Conservation (phyloP, 139 green algal genomes). For the Tetraselmis chui region DNA sequence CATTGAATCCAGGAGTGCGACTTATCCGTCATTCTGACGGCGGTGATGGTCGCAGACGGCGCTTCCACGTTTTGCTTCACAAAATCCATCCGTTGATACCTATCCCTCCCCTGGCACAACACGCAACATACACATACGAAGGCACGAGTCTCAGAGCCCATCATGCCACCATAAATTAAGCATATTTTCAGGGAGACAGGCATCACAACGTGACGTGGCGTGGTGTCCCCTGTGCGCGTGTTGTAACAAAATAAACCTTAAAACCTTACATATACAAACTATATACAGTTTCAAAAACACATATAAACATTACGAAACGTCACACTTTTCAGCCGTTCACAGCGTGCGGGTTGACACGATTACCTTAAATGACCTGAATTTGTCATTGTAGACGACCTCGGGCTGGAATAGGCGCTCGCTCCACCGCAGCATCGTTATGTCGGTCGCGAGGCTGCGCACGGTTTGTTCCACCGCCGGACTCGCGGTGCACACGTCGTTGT, state of each 20-base stretch:
- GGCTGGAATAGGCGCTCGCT: slow-evolving; percentile 19
- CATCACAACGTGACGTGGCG: no score
- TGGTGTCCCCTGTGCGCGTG: no score
- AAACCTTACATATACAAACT: no score
- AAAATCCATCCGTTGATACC: slow-evolving; percentile 39
- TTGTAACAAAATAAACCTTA: no score
- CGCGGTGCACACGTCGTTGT: slow-evolving; percentile 39
- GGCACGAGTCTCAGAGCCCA: no score
- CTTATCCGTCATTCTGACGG: slow-evolving; percentile 52
- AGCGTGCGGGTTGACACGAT: no score
- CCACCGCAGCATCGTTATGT: slow-evolving; percentile 19
- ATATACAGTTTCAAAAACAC: no score
- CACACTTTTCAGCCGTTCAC: no score
- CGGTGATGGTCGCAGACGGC: slow-evolving; percentile 22
- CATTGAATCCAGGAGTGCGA: slow-evolving; percentile 37
- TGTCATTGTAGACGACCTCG: slow-evolving; percentile 27
- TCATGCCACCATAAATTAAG: no score
- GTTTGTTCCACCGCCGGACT: slow-evolving; percentile 58
- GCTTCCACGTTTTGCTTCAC: slow-evolving; percentile 22
- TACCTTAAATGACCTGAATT: slow-evolving; percentile 39
- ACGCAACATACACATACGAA: no score
- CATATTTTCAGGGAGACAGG: no score
- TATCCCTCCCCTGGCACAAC: slow-evolving; percentile 25
- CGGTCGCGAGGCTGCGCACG: slow-evolving; percentile 40
- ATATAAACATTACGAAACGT: no score